Evolutionary conservation across 371 early-diverging fungal species (phyloP), one percentile per base, ranked within the genome.

Genomic region (Lichtheimia hyalospora): DNA sequence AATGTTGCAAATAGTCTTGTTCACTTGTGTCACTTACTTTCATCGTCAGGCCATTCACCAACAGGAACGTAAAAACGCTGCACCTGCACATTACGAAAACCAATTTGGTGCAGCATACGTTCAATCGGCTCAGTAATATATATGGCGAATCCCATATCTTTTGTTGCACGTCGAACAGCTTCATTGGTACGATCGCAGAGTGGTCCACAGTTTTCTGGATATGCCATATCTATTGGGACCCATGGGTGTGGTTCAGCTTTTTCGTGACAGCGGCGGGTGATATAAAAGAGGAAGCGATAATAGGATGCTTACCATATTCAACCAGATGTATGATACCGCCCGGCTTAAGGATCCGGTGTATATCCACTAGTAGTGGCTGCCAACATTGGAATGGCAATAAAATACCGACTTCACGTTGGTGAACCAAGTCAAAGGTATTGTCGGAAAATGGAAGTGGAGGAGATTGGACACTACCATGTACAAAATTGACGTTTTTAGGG

Each of bases 1-100:
- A 34, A 34, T 34, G 34, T 34, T 34, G 34, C 34, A 34, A 34
- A 8, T 34, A 34, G 34, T 8, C 34, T 34, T 34, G 34, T 34
- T 34, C 10, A 10, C 8, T 34, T 34, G 46, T 46, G 6, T n/a
- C 20, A 64, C 65, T 62, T 63, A 79, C 79, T 39, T 14, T 65
- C 60, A 54, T 74, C 64, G 1, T 56, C 44, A 16, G 75, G 70
- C 79, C 79, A 79, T 69, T 79, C 79, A 28, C 79, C 79, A 56
- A 79, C 64, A 23, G 79, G 75, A 25, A 79, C 69, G 50, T 68
- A 67, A 18, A 61, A 43, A 0, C 58, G 27, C 5, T 56, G 42
- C 7, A 60, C 68, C 6, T 61, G 18, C 10, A 79, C 49, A 42
- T 74, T 59, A 20, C 52, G 54, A 56, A 70, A 74, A 2, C 74